Base-by-base conservation (phyloP, 176 grass and related monocot species). In the Poa pratensis region DNA sequence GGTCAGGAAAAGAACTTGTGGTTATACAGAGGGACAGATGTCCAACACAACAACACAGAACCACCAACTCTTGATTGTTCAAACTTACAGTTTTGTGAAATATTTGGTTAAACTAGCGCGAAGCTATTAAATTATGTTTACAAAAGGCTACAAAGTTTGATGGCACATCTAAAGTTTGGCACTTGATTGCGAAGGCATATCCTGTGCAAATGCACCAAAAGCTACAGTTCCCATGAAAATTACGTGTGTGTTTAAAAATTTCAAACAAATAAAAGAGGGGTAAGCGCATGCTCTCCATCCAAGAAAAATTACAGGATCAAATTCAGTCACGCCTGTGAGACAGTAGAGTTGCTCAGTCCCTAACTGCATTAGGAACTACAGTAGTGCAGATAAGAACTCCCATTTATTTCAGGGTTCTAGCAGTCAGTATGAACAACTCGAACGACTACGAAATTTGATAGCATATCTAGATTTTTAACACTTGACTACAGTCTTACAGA, bases 81-180 rank as follows among this genome's bases (percentile, higher is more conserved):
- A 22, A 86, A 19, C 32, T 87, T 53, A 10, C 10, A 74, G 16
- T 68, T 75, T 52, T 61, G 14, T 58, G 18, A 57, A 58, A 70
- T 77, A 52, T 63, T 32, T 63, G 24, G 60, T 28, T 1, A 63
- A 63, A 63, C 15, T 67, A 37, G 43, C 46, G 58, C 58, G 7
- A 85, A 69, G 26, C 18, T 24, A 32, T 8, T 53, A 81, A 67
- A 24, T 53, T 68, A 1, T 68, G 6, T 68, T 81, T 53, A 69
- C 26, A 68, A 27, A 64, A 81, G 62, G 61, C 26, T 51, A 67
- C 28, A 5, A 9, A 48, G 5, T 65, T 79, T 64, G 34, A 80
- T 80, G 78, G 32, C 15, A 49, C 4, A 15, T 66, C 16, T 37
- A 50, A 63, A 30, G 15, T 50, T 49, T 30, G 46, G 18, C 12